Evolutionary conservation across 306 rosid genomes (phyloP).

Genomic region (Cucurbita moschata): DNA sequence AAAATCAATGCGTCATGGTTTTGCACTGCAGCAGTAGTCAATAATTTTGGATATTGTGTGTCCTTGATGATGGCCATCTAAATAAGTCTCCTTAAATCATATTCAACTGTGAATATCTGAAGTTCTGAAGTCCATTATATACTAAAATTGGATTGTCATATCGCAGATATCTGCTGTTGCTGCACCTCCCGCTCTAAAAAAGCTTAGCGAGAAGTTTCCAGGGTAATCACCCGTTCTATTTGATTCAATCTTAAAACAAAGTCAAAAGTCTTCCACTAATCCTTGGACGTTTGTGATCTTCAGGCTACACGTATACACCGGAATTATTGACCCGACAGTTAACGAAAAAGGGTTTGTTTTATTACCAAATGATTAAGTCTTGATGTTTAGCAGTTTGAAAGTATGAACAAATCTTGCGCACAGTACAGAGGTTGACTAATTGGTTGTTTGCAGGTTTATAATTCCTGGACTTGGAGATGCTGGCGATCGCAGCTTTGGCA

Average conservation of each 20-base stretch:
- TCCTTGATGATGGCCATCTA: background rate
- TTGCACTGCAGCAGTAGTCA: background rate
- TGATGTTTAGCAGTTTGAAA: background rate
- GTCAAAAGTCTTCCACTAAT: background rate
- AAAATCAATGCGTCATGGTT: background rate
- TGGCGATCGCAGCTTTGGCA: conserved; percentile 87
- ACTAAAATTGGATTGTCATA: background rate
- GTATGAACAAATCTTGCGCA: background rate
- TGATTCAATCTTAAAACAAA: background rate
- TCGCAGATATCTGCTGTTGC: conserved; percentile 81
- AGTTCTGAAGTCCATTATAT: background rate
- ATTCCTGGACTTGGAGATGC: conserved; percentile 98
- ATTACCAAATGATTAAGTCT: background rate
- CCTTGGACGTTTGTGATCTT: conserved; percentile 1
- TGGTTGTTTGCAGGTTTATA: conserved; percentile 46
- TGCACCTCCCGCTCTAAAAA: conserved; percentile 91
- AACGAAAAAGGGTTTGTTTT: conserved; percentile 65
- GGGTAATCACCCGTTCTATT: conserved; percentile 37
- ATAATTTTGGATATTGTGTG: background rate
- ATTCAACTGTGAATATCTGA: background rate
- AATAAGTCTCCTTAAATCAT: background rate
- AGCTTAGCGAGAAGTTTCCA: conserved; percentile 80
- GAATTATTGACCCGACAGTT: conserved; percentile 72
- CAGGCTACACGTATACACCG: conserved; percentile 77
- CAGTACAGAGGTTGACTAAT: background rate